Evolutionary conservation across 2,329 filamentous ascomycete genomes (phyloP), one percentile per base, ranked within the genome.

Genomic region (Aspergillaceae sp.): DNA sequence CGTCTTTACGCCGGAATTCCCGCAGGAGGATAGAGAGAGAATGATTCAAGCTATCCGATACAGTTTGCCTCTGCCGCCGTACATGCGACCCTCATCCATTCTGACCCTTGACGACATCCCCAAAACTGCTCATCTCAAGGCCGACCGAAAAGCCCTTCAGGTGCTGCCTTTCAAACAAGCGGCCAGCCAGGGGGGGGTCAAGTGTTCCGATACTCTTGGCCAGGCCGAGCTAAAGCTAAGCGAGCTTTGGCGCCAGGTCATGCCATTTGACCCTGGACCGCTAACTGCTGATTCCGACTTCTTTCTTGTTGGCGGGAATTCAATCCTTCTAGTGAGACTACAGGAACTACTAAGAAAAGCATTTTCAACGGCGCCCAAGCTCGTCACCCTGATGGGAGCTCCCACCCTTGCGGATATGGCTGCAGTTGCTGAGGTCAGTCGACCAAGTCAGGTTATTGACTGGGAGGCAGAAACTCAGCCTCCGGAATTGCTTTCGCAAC

Each of bases 281-380:
- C 40, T 45, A 8, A 32, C 10, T 4, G 32, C 48, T 0, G 29
- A 47, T 5, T 50, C 60, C 7, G 49, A 58, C 43, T 69, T 68
- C 51, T 68, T 70, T 55, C 10, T 33, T 1, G 48, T 62, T 6
- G 67, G 66, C 7, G 66, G 66, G 9, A 69, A 61, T 42, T 69
- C 66, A 1, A 33, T 69, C 26, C 53, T 64, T 1, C 47, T 68
- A 9, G 44, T 67, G 10, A 38, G 46, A 7, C 50, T 69, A 9
- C 62, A 63, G 47, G 10, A 33, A 1, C 19, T n/a, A 1, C 59
- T 68, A 19, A 43, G 42, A 0, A 19, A 60, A 4, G 36, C n/a
- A 3, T 55, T 66, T 30, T 47, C 48, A 19, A 47, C 54, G 4
- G 43, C 37, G 0, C 9, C 60, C 1, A 46, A 47, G 7, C 49